Evolutionary conservation across 106 monocot genomes (phyloP), one percentile per base, ranked within the genome.

Genomic region (Triglochin maritima): DNA sequence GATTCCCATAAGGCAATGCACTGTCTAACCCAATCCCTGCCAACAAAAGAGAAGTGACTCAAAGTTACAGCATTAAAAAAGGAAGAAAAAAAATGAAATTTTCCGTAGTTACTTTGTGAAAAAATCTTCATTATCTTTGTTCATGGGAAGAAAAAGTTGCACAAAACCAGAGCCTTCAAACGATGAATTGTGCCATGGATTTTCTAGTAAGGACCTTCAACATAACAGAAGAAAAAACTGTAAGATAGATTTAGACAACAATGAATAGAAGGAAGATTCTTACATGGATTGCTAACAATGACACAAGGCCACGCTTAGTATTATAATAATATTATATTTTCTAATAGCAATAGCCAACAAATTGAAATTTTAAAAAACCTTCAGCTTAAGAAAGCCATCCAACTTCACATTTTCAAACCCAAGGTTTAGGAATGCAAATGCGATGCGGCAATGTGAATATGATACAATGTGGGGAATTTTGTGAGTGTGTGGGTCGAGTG

Each of bases 101-200:
- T 2, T 45, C 4, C 12, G 13, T 52, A 4, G 47, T 49, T 81
- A 89, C 98, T 80, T 81, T 60, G 98, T 89, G 76, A 79, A 88
- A 77, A 72, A 86, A 73, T 81, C 64, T 57, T 79, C 72, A 68
- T 98, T 98, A 46, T 86, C 83, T 51, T 56, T 15, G 64, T 98
- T 98, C 51, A 81, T 69, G 15, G 92, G 86, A 79, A 98, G 98
- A 78, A 98, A 91, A 6, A 98, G 72, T 49, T 78, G 76, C 45
- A 92, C 43, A 76, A 98, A 92, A 57, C 98, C 98, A 78, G 77
- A 68, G 73, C 92, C 92, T 79, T 98, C 92, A 78, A 98, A 92
- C 3, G 82, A 82, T 59, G 86, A 86, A 67, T 98, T 89, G 69
- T 98, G 91, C 98, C 98, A 98, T 49, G 98, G 98, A 77, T 98